Base-by-base conservation (phyloP, 1,284 basidiomycete species). In the Abortiporus biennis region DNA sequence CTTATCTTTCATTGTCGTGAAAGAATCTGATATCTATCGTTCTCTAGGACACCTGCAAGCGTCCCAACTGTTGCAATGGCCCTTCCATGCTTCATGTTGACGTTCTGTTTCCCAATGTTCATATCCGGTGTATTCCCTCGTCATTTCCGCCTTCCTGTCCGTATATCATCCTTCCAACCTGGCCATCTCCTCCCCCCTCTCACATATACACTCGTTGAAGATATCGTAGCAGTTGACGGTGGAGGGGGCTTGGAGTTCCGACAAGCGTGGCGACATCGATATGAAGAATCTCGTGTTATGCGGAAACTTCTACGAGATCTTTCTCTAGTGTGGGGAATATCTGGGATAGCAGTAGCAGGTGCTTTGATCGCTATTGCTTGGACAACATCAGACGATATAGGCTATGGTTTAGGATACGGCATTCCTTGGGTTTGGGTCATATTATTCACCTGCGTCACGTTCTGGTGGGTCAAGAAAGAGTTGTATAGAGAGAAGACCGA, bases 371-470 rank as follows among this genome's bases (percentile, higher is more conserved):
- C 46, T 1, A 49, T 55, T 9, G 54, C 52, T 2, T 60, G 59
- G 57, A 51, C 52, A 5, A 53, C 55, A 15, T 34, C 51, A 13
- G 48, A 50, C 33, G 57, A 63, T 40, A 54, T 54, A 8, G 61
- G 49, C n/a, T 62, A 61, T 43, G 61, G 59, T 6, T 44, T 61
- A 29, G 51, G 53, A 6, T 63, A 58, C 50, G 56, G 59, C 25
- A 43, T 63, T 8, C 59, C 59, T 0, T 63, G 61, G 59, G 40
- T 60, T 2, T 62, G 59, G 58, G 59, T 54, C 13, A 47, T 63
- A 32, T 25, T 53, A 32, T 42, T 43, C 15, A 45, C 49, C 3
- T 23, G 40, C 4, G 32, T 49, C 12, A 60, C 55, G n/a, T 40
- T 54, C 11, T 29, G 40, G 23, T 57, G 51, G 47, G 50, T 54